Percentiles rank a stretch among this genome's conserved stretches.
Evolutionary conservation across 2,329 filamentous ascomycete genomes (phyloP).

Genomic region (Sporothrix euskadiensis): DNA sequence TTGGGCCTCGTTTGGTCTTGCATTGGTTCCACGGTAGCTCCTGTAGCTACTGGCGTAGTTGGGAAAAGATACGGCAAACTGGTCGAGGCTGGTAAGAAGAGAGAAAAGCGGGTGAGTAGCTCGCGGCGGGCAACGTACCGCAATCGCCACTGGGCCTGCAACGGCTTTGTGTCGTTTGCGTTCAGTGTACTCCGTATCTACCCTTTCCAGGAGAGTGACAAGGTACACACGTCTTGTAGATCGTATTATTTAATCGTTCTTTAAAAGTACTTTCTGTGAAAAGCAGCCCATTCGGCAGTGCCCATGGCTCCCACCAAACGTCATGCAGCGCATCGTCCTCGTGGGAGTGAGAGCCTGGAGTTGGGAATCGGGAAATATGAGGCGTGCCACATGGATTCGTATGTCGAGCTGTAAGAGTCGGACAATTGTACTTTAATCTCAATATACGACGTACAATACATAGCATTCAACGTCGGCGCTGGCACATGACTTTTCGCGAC

Average conservation of each 20-base stretch:
- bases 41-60: background rate
- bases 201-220: background rate
- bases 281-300: background rate
- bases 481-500: background rate
- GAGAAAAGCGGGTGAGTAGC: background rate
- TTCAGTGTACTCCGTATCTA: background rate
- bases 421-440: too few relatives aligned
- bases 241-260: background rate
- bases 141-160: background rate
- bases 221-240: background rate
- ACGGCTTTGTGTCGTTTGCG: background rate
- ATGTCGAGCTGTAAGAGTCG: background rate
- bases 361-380: background rate
- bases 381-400: background rate
- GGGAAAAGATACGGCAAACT: background rate
- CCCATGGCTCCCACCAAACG: slow-evolving; percentile 6
- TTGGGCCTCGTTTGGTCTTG: slow-evolving; percentile 8
- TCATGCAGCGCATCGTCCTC: background rate
- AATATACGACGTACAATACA: background rate
- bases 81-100: background rate
- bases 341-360: background rate
- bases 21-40: slow-evolving; percentile 16
- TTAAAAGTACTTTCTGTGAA: background rate
- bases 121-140: background rate
- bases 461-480: background rate